Conservation (phyloP, 176 grass and related monocot genomes). For the Chloris gayana region DNA sequence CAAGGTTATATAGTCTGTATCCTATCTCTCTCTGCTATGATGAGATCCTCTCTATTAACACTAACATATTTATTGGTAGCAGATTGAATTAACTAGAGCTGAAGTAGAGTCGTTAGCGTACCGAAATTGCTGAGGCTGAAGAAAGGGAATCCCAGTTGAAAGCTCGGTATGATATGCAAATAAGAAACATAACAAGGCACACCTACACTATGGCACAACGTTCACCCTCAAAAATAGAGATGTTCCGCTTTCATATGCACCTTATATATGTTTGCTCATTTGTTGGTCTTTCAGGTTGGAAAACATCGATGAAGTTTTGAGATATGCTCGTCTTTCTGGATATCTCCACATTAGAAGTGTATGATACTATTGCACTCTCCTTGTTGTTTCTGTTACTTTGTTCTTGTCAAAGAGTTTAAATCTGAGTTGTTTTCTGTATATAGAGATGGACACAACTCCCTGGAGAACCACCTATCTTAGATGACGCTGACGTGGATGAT, state of each 20-base stretch:
- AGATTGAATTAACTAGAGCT: conserved; percentile 78
- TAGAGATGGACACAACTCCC: conserved; percentile 92
- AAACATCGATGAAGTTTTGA: conserved; percentile 82
- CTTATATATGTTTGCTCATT: not conserved
- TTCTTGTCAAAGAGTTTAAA: not conserved
- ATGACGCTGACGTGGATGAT: conserved; percentile 82
- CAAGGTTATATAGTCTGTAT: conserved; percentile 52
- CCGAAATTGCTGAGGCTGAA: conserved; percentile 73
- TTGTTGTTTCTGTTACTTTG: not conserved
- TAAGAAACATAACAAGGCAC: not conserved
- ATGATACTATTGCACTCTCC: conserved; percentile 16
- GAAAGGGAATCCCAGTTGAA: conserved; percentile 86
- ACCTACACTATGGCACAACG: not conserved
- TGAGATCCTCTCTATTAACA: not conserved
- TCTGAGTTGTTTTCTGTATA: not conserved
- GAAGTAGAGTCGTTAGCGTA: conserved; percentile 74
- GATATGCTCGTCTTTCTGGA: conserved; percentile 69
- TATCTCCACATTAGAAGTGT: conserved; percentile 95
- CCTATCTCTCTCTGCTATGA: not conserved
- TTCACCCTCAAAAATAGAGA: not conserved
- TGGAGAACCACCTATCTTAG: conserved; percentile 94
- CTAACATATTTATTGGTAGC: conserved; percentile 16
- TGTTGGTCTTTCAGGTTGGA: conserved; percentile 59
- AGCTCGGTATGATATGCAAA: conserved; percentile 67
- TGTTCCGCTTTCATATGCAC: not conserved